Evolutionary conservation across 768 basidiomycete genomes (phyloP), one percentile per base, ranked within the genome.

Genomic region (Suillus luteus): DNA sequence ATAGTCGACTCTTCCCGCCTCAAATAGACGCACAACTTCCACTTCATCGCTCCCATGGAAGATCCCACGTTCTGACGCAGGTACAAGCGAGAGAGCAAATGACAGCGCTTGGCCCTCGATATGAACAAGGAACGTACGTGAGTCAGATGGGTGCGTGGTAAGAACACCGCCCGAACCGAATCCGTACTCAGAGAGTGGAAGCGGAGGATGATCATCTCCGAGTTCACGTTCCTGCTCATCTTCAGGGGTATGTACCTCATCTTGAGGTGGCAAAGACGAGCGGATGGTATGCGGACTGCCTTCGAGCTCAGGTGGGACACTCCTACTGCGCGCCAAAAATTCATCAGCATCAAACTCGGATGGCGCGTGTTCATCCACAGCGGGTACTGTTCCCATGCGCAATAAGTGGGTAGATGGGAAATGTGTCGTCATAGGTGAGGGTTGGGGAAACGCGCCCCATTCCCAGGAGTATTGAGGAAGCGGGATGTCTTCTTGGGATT

Each of bases 381-480:
- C 33, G 19, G 57, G 63, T n/a, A 10, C 44, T 22, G 68, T 73
- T 8, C 62, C 65, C 57, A 65, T 73, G 46, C 65, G 54, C 1
- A 52, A 15, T 38, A 52, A 9, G 17, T 44, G 35, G 17, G 62
- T 17, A 1, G 70, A 62, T 40, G 67, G 54, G 69, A 89, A 88
- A 12, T 82, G 78, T 0, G 83, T 66, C 60, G 83, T 83, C 68
- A 86, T 76, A 1, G 90, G 90, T 4, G 92, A 91, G 27, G 86
- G 89, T 66, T 88, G 90, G 35, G 93, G 95, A 70, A 96, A 92
- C 22, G 84, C 87, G 33, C 93, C 94, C 94, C 95, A 96, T 68
- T 96, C 95, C 95, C 95, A 96, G 7, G 91, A 91, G 69, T 95
- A 95, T 71, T 92, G 90, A 24, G 64, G 37, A 5, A 72, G 69